Evolutionary conservation across 148 eudicot species (phyloP).

Genomic region (Silene conica): DNA sequence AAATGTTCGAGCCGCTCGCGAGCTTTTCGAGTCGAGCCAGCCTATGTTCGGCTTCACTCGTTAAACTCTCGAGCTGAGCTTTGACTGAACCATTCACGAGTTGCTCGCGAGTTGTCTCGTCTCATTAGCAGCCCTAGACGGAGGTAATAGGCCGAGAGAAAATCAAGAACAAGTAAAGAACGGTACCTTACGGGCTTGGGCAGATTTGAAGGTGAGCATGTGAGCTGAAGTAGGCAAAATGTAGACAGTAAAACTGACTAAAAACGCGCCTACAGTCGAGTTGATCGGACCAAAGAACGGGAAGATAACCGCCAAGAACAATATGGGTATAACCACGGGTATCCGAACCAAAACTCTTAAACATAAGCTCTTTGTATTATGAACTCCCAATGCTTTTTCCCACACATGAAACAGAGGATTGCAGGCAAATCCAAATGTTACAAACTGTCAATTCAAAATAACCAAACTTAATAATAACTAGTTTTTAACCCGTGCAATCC

Average conservation of each 20-base stretch:
- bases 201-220: conserved; percentile 51
- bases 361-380: conserved; percentile 59
- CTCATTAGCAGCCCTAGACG: no score
- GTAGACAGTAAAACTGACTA: conserved; percentile 72
- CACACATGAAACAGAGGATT: conserved; percentile 65
- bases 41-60: no score
- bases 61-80: no score
- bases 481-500: no score
- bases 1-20: no score
- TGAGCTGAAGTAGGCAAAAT: conserved; percentile 63
- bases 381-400: conserved; percentile 66
- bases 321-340: conserved; percentile 64
- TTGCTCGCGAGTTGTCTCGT: no score
- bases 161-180: not conserved
- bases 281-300: conserved; percentile 77
- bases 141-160: no score
- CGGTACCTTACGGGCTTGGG: conserved; percentile 63
- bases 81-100: no score
- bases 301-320: conserved; percentile 69
- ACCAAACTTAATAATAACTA: no score
- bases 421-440: conserved; percentile 67
- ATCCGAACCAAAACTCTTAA: conserved; percentile 56
- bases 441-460: conserved; percentile 36
- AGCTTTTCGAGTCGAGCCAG: no score
- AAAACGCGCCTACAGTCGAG: conserved; percentile 67